A percentile compares a stretch with the other conserved stretches of the same genome.
Evolutionary conservation across 805 yeast genomes (phyloP).

Genomic region (Wickerhamomyces subpelliculosus): DNA sequence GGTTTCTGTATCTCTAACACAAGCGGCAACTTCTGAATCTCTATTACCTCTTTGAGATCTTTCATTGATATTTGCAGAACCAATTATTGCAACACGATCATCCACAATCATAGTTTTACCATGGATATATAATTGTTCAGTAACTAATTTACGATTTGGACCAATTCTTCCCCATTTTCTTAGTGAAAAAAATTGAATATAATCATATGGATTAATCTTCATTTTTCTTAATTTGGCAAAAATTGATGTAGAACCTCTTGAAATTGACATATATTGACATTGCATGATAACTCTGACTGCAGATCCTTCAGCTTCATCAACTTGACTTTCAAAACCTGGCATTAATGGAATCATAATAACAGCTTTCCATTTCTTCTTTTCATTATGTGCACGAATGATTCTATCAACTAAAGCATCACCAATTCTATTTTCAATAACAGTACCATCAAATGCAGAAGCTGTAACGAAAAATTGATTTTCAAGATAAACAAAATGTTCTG

Average conservation of each 20-base stretch:
- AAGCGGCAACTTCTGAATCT: constrained; percentile 90
- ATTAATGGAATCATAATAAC: constrained; percentile 86
- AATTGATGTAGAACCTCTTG: constrained; percentile 83
- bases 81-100: constrained; percentile 88
- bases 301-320: constrained; percentile 89
- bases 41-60: constrained; percentile 91
- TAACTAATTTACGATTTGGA: constrained; percentile 59
- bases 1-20: constrained; percentile 77
- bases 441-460: constrained; percentile 80
- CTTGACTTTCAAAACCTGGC: constrained; percentile 96
- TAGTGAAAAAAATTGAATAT: constrained; percentile 84
- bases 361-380: constrained; percentile 80
- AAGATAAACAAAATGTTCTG: constrained; percentile 88
- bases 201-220: constrained; percentile 85
- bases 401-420: constrained; percentile 98
- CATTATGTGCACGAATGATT: constrained; percentile 79
- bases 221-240: constrained; percentile 72
- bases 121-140: constrained; percentile 91
- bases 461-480: constrained; percentile 95
- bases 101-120: constrained; percentile 90
- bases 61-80: constrained; percentile 96
- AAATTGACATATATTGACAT: constrained; percentile 90
- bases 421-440: constrained; percentile 75
- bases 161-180: constrained; percentile 96
- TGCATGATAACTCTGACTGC: constrained; percentile 95